Evolutionary conservation across 495 filamentous ascomycete genomes (phyloP), one percentile per base, ranked within the genome.

Genomic region (Lasiosphaeria miniovina): DNA sequence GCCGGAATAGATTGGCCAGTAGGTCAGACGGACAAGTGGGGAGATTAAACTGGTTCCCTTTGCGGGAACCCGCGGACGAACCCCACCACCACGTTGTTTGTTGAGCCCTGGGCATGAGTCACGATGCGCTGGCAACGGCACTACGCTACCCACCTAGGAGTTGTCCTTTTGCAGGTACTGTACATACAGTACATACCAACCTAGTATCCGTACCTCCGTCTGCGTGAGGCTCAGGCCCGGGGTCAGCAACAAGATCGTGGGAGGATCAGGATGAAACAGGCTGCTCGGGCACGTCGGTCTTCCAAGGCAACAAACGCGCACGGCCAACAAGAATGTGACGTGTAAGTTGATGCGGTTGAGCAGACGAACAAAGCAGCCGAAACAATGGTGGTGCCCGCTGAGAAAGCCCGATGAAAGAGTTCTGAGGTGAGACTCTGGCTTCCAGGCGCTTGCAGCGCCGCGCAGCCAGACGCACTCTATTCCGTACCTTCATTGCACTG

Each of bases 21-120:
- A 46, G 43, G 43, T 46, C 43, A 46, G 43, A 46, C 43, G 43
- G 54, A 52, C 53, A 50, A 43, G 59, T 62, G 55, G 51, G 61
- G 61, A 62, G 52, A 62, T 62, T 58, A 58, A 48, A 41, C 34
- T 49, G 35, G 24, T 46, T 58, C 51, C 41, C n/a, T 41, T 48
- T 48, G 54, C 59, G 53, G 53, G 34, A 52, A 56, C 46, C 60
- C 50, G 43, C 45, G 32, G 43, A 36, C 61, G 14, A 33, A 49
- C 49, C 45, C 36, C 55, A 15, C 55, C 55, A 54, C 60, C 38
- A 54, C 55, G 54, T 62, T 55, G n/a, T 45, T 31, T 41, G 38
- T 46, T 46, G 43, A 46, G 43, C 8, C 43, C 15, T 1, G 8
- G 43, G 15, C 43, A 46, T 46, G 43, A 46, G 12, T 46, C 43